Conservation (phyloP, 2,329 filamentous ascomycete genomes). For the Claviceps sorghi region DNA sequence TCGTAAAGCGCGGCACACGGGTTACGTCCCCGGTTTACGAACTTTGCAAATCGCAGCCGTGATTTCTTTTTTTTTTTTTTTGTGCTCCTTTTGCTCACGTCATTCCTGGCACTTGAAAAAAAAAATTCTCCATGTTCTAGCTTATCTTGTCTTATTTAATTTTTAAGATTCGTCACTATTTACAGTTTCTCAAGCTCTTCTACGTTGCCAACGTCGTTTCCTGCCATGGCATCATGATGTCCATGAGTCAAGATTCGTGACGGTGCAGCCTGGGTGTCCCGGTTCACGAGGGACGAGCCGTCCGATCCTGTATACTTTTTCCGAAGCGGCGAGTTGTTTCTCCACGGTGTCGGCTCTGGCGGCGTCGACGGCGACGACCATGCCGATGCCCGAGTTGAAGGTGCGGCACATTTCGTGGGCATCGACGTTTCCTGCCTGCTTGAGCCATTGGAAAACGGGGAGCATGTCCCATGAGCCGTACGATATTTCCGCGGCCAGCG, state of each 20-base stretch:
- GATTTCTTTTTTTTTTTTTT: too few species aligned
- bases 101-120: too few species aligned
- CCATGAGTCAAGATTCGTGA: conserved; percentile 22
- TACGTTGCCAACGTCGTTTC: not conserved
- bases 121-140: too few species aligned
- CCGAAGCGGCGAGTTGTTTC: conserved; percentile 45
- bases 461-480: conserved; percentile 62
- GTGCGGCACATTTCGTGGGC: conserved; percentile 74
- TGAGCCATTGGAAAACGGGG: conserved; percentile 76
- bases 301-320: conserved; percentile 66
- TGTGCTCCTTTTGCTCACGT: too few species aligned
- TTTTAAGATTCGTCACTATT: too few species aligned
- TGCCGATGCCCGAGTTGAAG: conserved; percentile 90
- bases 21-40: too few species aligned
- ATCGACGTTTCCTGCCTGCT: conserved; percentile 53
- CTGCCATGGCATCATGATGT: not conserved
- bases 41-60: too few species aligned
- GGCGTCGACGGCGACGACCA: conserved; percentile 70
- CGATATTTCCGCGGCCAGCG: conserved; percentile 69
- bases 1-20: too few species aligned
- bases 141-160: too few species aligned
- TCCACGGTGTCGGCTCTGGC: conserved; percentile 47
- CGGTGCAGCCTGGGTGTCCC: conserved; percentile 18
- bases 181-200: not conserved
- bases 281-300: conserved; percentile 45